Percentiles rank a stretch among this genome's conserved stretches.
Conservation (phyloP, 257 asterid species). For the Scutellaria barbata region DNA sequence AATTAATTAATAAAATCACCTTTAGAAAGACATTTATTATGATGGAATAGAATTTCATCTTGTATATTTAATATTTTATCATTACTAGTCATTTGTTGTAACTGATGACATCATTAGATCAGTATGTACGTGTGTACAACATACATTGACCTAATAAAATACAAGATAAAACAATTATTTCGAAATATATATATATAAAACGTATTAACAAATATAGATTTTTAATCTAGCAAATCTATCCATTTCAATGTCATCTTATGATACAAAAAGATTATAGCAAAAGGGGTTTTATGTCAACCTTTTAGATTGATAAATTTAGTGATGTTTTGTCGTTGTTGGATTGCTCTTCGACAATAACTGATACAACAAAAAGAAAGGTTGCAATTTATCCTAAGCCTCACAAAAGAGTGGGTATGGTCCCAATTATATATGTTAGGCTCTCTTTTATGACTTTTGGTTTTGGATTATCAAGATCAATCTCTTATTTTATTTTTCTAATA, state of each 20-base stretch:
- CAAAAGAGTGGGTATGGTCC: neutral
- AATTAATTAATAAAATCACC: no score
- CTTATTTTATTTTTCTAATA: constrained; percentile 34
- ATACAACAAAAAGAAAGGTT: constrained; percentile 26
- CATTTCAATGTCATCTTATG: neutral
- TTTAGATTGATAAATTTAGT: neutral
- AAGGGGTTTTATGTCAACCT: constrained; percentile 20
- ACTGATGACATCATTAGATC: no score
- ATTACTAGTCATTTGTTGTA: no score
- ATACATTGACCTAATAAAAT: no score
- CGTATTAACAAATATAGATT: no score
- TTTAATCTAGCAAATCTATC: no score
- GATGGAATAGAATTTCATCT: no score
- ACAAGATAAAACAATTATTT: no score
- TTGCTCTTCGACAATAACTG: neutral
- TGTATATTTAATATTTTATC: no score
- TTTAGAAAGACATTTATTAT: no score
- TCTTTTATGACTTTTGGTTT: neutral
- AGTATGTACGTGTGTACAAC: no score
- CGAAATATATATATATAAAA: no score
- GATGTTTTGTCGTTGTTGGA: neutral
- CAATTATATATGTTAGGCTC: neutral
- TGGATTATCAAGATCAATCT: neutral
- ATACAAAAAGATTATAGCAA: constrained; percentile 19
- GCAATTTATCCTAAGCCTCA: constrained; percentile 28